A percentile compares a stretch with the other conserved stretches of the same genome.
Conservation (phyloP, 805 yeast species). For the Candida sithepensis region DNA sequence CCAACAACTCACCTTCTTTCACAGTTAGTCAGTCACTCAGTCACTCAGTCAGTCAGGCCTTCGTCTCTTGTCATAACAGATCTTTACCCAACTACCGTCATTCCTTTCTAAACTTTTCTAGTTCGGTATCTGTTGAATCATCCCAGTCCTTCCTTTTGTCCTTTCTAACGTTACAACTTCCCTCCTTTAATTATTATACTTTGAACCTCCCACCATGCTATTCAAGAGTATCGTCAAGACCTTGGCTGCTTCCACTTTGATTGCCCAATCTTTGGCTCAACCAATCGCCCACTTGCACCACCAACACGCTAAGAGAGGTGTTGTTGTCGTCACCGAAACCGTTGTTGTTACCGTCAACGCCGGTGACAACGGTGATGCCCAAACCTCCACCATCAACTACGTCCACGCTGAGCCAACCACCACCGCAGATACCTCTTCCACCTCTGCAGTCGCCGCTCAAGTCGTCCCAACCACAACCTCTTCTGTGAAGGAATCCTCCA, state of each 20-base stretch:
- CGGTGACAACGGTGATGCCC: constrained; percentile 29
- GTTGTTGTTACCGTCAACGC: constrained; percentile 44
- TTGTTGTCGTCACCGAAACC: constrained; percentile 45
- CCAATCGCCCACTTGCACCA: constrained; percentile 63
- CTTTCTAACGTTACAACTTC: constrained; percentile 1
- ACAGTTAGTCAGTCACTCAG: too few relatives aligned
- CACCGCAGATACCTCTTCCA: constrained; percentile 10
- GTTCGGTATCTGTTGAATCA: constrained; percentile 22
- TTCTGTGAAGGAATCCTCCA: constrained; percentile 11
- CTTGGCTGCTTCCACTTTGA: constrained; percentile 42
- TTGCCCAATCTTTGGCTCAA: constrained; percentile 51
- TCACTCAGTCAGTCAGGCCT: too few relatives aligned
- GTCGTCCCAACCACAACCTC: constrained; percentile 28
- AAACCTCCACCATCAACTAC: constrained; percentile 28
- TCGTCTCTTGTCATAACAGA: too few relatives aligned
- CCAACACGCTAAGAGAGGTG: constrained; percentile 53
- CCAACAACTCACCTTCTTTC: not conserved
- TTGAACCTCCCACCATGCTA: constrained; percentile 16
- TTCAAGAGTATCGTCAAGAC: constrained; percentile 38
- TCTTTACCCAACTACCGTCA: not conserved
- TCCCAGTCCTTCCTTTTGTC: constrained; percentile 11
- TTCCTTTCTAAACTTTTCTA: not conserved
- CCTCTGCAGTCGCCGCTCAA: constrained; percentile 24
- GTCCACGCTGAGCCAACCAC: constrained; percentile 30
- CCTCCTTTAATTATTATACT: constrained; percentile 9